phyloP scores from a whole-genome alignment of 1,139 yeast genomes.

The Yamadazyma aaseri region DNA sequence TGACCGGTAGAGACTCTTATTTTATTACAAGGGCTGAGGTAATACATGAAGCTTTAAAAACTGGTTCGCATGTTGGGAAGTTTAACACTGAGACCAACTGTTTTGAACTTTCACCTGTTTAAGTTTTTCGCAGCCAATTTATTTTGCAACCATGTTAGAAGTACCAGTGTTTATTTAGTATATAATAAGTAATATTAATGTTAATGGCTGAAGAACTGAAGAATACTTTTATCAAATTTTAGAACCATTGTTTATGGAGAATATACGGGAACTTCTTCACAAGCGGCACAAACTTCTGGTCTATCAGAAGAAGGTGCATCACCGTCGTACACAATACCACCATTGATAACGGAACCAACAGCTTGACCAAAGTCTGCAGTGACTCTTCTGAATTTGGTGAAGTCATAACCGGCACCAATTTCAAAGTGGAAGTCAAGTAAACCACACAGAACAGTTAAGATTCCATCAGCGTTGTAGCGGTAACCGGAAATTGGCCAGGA shows the following conservation, averaged over 20 bases:
- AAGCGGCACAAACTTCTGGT: constrained; percentile 17
- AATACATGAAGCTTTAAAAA: constrained; percentile 22
- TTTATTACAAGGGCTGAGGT: constrained; percentile 29
- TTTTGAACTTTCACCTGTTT: constrained; percentile 8
- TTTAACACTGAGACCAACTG: constrained; percentile 12
- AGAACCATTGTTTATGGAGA: constrained; percentile 6
- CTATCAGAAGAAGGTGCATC: constrained; percentile 16
- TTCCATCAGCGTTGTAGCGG: constrained; percentile 14
- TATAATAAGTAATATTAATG: too few relatives aligned
- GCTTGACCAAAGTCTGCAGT: constrained; percentile 17
- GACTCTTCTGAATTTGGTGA: constrained; percentile 14
- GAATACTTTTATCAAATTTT: too few relatives aligned
- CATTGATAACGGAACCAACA: constrained; percentile 15
- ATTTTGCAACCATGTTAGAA: constrained; percentile 1
- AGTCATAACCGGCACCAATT: constrained; percentile 21
- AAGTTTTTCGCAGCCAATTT: too few relatives aligned
- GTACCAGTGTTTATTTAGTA: too few relatives aligned
- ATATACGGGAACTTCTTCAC: constrained; percentile 13
- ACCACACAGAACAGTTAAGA: constrained; percentile 12
- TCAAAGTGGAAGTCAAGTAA: constrained; percentile 13
- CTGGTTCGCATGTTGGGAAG: constrained; percentile 18
- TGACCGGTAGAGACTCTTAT: constrained; percentile 26
- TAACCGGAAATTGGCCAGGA: constrained; percentile 15
- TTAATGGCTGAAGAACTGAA: too few relatives aligned
- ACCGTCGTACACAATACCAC: constrained; percentile 18